Evolutionary conservation across 345 rosid species (phyloP).

Genomic region (Populus deltoides): DNA sequence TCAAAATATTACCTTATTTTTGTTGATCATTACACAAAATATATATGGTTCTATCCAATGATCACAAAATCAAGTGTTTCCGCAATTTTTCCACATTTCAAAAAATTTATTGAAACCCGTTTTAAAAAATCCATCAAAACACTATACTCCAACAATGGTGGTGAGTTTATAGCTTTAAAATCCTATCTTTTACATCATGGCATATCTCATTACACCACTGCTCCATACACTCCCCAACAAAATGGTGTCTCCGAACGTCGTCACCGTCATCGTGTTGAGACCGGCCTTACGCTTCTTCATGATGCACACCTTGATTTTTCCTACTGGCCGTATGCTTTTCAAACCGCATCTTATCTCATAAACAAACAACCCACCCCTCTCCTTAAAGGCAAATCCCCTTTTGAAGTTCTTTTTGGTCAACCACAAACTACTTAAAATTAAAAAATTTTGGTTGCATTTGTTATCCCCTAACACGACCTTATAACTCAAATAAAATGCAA

Average conservation of each 20-base stretch:
- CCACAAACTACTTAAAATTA: too few relatives aligned
- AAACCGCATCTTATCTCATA: not conserved
- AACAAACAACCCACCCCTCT: not conserved
- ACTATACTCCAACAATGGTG: not conserved
- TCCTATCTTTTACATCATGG: not conserved
- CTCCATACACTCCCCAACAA: not conserved
- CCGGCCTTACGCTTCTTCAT: not conserved
- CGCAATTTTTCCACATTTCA: not conserved
- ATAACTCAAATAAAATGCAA: too few relatives aligned
- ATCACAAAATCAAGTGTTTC: not conserved
- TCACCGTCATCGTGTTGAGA: not conserved
- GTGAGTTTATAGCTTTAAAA: not conserved
- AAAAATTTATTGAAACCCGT: too few relatives aligned
- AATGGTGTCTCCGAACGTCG: not conserved
- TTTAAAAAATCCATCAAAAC: not conserved
- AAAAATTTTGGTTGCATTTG: not conserved
- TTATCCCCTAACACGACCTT: accelerated
- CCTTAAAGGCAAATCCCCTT: accelerated
- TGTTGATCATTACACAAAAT: too few relatives aligned
- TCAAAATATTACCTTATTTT: too few relatives aligned
- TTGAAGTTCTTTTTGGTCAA: too few relatives aligned
- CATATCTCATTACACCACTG: too few relatives aligned
- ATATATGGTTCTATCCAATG: too few relatives aligned
- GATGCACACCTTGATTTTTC: not conserved
- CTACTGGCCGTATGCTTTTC: not conserved